Evolutionary conservation across 169 alveolate genomes (phyloP).

Genomic region (Besnoitia besnoiti): DNA sequence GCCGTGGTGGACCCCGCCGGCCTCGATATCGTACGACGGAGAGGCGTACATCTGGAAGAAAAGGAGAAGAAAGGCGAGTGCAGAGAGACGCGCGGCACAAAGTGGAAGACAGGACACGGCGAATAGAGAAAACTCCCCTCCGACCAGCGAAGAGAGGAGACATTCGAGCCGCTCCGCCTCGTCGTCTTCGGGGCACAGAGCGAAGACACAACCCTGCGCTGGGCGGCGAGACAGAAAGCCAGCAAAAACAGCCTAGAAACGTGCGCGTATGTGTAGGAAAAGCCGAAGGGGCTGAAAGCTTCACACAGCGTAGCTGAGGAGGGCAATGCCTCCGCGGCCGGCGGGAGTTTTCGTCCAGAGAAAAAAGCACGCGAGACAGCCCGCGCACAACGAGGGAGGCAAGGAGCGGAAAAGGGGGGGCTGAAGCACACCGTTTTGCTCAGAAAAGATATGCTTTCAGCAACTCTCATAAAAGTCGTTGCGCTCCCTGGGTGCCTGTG

Average conservation of each 20-base stretch:
- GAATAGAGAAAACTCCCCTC: not conserved
- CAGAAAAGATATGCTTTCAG: too few species aligned
- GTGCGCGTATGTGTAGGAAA: too few species aligned
- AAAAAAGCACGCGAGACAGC: not conserved
- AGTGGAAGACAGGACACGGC: not conserved
- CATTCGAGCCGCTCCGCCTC: not conserved
- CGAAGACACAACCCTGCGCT: not conserved
- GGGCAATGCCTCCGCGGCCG: too few species aligned
- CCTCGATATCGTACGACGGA: conserved; percentile 20
- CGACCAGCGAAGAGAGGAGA: not conserved
- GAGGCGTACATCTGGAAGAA: not conserved
- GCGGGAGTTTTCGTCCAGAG: too few species aligned
- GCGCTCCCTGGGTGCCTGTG: too few species aligned
- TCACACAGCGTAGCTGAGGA: too few species aligned
- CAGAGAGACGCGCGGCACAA: not conserved
- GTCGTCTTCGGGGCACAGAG: not conserved
- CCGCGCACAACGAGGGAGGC: not conserved
- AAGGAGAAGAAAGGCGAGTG: not conserved
- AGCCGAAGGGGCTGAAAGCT: too few species aligned
- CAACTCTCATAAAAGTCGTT: too few species aligned
- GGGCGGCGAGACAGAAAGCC: not conserved
- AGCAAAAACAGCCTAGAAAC: not conserved
- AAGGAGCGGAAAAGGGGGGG: not conserved
- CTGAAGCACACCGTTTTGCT: not conserved
- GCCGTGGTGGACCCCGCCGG: not conserved